A percentile compares a stretch with the other conserved stretches of the same genome.
These are phyloP conservation scores for Primulina eburnea DNA, from an alignment of 257 asterid genomes.

Conservation along the genomic window DNA sequence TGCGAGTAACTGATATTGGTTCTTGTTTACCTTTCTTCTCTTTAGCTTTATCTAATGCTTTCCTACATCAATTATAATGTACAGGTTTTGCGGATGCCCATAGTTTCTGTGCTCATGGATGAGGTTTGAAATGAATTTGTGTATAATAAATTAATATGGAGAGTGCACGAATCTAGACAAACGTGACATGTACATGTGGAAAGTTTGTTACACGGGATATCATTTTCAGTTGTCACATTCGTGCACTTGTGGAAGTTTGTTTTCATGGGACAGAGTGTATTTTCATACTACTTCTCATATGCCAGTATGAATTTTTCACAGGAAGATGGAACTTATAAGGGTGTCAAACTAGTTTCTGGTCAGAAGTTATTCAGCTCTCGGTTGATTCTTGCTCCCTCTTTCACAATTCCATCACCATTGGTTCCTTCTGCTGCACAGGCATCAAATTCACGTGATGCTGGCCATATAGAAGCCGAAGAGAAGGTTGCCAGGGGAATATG, in stretches of 20 bases:
- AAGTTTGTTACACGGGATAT: constrained; percentile 20
- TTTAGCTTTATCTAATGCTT: constrained; percentile 19
- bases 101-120: constrained; percentile 52
- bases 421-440: constrained; percentile 35
- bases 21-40: constrained; percentile 5
- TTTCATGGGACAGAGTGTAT: constrained; percentile 14
- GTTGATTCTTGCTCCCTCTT: constrained; percentile 73
- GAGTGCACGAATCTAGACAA: constrained; percentile 12
- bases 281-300: constrained; percentile 18
- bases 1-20: constrained; percentile 6
- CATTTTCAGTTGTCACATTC: constrained; percentile 8
- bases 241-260: background rate
- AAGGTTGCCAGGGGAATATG: constrained; percentile 81
- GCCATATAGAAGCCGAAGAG: constrained; percentile 32
- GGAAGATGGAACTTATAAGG: constrained; percentile 59
- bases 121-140: constrained; percentile 43
- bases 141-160: constrained; percentile 1
- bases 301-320: constrained; percentile 36
- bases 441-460: constrained; percentile 29
- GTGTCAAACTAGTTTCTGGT: constrained; percentile 81
- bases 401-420: constrained; percentile 36
- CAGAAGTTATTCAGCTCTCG: constrained; percentile 81
- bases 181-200: constrained; percentile 14
- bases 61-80: constrained; percentile 17
- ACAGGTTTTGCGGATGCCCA: constrained; percentile 87